Base-by-base conservation (phyloP, 2,329 filamentous ascomycete species). In the Verticillium nubilum region DNA sequence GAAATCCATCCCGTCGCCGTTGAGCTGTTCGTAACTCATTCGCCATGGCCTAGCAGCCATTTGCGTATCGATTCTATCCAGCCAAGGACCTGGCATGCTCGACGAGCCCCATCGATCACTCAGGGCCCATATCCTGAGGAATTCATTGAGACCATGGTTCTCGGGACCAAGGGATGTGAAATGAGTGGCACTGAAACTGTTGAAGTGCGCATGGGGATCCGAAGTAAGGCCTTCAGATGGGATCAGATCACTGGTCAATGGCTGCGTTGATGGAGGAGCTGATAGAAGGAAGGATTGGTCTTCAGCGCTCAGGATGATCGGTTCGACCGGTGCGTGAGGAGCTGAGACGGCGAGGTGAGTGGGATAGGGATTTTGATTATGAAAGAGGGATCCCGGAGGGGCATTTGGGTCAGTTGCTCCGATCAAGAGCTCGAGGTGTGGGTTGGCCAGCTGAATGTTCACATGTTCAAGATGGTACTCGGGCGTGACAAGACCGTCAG, bases 1-100 rank as follows among this genome's bases (percentile, higher is more conserved):
- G 26, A 86, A 69, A 65, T 88, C 86, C 59, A 74, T 84, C 54
- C 65, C 58, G 54, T 87, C 83, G 1, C 83, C 85, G n/a, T 73
- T 67, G 6, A 88, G 75, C 57, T 87, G 78, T 5, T 68, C 66
- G 61, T 79, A 80, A 19, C 42, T 50, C 42, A 50, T 50, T 23
- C 19, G 42, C 42, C 10, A 23, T n/a, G 42, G 42, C 19, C 19
- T 50, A 10, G 42, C 42, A 10, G 42, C 42, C 19, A 50, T 23
- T 23, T 50, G 42, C 7, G 42, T 13, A 19, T 23, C 9, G 42
- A 19, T 23, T 26, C 42, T 23, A 12, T 50, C 42, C 42, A 50
- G n/a, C 42, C 42, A 23, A n/a, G 42, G 42, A 13, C 42, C 42
- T 50, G n/a, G 42, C 42, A 25, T 50, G 19, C 42, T 50, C 13